Evolutionary conservation across 1,284 basidiomycete genomes (phyloP).

Genomic region (Sanghuangporus baumii): DNA sequence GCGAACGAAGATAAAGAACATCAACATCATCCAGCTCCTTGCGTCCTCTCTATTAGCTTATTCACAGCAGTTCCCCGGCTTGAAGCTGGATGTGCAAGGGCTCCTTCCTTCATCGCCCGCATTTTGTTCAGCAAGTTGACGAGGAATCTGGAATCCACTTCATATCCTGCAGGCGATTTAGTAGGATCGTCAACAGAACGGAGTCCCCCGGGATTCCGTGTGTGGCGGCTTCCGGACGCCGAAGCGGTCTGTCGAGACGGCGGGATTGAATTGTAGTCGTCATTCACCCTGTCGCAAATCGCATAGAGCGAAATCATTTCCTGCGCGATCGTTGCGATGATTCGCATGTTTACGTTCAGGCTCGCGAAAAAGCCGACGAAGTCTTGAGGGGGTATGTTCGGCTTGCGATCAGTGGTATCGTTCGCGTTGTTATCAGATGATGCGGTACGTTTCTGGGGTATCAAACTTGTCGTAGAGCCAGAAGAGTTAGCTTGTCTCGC

Average conservation of each 20-base stretch:
- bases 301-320: conserved; percentile 88
- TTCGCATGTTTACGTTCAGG: conserved; percentile 78
- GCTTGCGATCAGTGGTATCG: conserved; percentile 10
- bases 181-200: not conserved
- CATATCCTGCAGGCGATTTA: conserved; percentile 16
- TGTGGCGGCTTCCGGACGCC: not conserved
- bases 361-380: conserved; percentile 79
- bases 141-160: conserved; percentile 50
- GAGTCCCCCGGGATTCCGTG: not conserved
- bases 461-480: not conserved
- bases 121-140: conserved; percentile 54
- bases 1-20: not conserved
- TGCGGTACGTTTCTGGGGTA: conserved; percentile 9
- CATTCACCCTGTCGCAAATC: conserved; percentile 78
- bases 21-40: conserved; percentile 27
- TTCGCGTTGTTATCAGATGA: not conserved
- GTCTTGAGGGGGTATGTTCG: conserved; percentile 46
- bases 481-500: conserved; percentile 7
- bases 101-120: conserved; percentile 61
- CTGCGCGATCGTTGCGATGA: conserved; percentile 84
- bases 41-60: conserved; percentile 63
- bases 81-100: conserved; percentile 48
- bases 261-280: conserved; percentile 34
- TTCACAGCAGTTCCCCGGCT: conserved; percentile 51
- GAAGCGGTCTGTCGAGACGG: not conserved